phyloP scores from a whole-genome alignment of 805 yeast genomes.

The Saccharomycopsis vini region DNA sequence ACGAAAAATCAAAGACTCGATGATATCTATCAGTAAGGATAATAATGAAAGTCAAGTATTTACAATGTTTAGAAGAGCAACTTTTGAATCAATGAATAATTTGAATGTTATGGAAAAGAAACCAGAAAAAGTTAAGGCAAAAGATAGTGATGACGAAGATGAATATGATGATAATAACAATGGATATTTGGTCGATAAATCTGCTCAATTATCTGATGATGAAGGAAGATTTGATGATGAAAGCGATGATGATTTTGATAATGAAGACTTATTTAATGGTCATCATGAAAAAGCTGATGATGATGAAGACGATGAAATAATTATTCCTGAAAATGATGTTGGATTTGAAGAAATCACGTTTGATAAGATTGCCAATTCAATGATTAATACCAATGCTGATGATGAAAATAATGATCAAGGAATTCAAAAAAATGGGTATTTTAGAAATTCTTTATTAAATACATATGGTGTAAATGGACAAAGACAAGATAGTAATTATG shows the following conservation, averaged over 20 bases:
- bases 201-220: slow-evolving; percentile 13
- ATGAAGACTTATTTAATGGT: neutral
- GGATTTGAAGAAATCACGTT: slow-evolving; percentile 14
- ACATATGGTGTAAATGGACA: no score
- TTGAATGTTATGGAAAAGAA: neutral
- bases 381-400: neutral
- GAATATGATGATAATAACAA: slow-evolving; percentile 10
- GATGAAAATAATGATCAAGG: slow-evolving; percentile 1
- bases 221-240: slow-evolving; percentile 18
- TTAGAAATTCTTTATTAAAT: no score
- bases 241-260: slow-evolving; percentile 1
- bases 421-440: no score
- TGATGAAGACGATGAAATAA: slow-evolving; percentile 12
- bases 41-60: no score
- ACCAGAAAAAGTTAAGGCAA: neutral
- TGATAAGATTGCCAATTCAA: slow-evolving; percentile 1
- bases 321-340: slow-evolving; percentile 11
- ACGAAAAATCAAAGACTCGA: slow-evolving; percentile 10
- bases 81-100: slow-evolving; percentile 12
- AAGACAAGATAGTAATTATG: no score
- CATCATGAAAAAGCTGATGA: slow-evolving; percentile 2
- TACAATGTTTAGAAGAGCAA: no score
- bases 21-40: slow-evolving; percentile 12
- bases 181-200: slow-evolving; percentile 7
- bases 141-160: slow-evolving; percentile 7